These are phyloP conservation scores for Mycosarcoma mackinlayi DNA, from an alignment of 1,284 basidiomycete species.

Conservation along the genomic window DNA sequence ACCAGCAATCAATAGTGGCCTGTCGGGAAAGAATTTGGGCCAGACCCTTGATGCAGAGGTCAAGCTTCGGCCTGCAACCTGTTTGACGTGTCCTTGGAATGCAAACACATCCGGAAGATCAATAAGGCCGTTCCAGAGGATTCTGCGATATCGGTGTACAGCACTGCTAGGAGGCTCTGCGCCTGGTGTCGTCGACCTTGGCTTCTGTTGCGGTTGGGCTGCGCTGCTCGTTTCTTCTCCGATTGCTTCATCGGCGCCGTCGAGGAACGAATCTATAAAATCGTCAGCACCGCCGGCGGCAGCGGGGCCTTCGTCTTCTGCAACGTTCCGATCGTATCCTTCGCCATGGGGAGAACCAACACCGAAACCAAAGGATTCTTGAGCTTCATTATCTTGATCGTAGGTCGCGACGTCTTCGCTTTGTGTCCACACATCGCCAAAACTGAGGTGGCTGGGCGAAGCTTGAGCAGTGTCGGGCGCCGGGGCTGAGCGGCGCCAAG, in stretches of 20 bases:
- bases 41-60: constrained; percentile 25
- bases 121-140: constrained; percentile 66
- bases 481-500: constrained; percentile 25
- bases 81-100: constrained; percentile 60
- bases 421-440: constrained; percentile 32
- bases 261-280: constrained; percentile 62
- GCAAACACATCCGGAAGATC: constrained; percentile 63
- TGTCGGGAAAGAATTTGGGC: constrained; percentile 51
- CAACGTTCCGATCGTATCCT: constrained; percentile 4
- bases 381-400: constrained; percentile 6
- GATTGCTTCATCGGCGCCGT: constrained; percentile 18
- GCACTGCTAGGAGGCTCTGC: constrained; percentile 26
- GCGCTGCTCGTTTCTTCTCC: neutral
- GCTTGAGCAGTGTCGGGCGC: constrained; percentile 7
- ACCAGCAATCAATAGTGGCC: constrained; percentile 56
- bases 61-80: constrained; percentile 50
- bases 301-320: constrained; percentile 1
- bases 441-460: constrained; percentile 29
- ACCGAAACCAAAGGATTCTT: constrained; percentile 34
- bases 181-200: constrained; percentile 43
- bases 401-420: constrained; percentile 4
- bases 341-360: constrained; percentile 19
- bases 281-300: constrained; percentile 41
- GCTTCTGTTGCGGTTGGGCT: neutral
- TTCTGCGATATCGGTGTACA: constrained; percentile 23